Evolutionary conservation across 352 stramenopile genomes (phyloP), one percentile per base, ranked within the genome.

Genomic region (Pilasporangium apinafurcum): DNA sequence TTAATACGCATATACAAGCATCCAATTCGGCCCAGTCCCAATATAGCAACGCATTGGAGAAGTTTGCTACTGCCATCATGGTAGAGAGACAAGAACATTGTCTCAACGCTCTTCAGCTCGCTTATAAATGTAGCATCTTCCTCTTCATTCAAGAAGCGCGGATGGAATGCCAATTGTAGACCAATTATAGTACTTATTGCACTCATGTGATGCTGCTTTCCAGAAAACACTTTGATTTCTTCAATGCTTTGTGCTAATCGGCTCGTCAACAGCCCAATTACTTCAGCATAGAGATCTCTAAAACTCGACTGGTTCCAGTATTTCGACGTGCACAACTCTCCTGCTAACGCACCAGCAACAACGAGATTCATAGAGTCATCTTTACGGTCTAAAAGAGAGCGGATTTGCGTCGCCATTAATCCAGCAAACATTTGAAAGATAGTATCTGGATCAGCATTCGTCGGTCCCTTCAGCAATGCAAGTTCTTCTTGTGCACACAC

Each of bases 401-500:
- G 27, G 12, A 66, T 22, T 35, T 62, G 45, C 18, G 13, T 28
- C 7, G 27, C 18, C 21, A 72, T 53, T 18, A 51, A 44, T 18
- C 74, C 68, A 2, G 51, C 60, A 30, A 76, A 80, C 22, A 69
- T 57, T 33, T 62, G 48, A 34, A 68, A 60, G 0, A 47, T 59
- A 16, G 68, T 53, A 20, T 75, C 68, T 22, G 62, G 51, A 29
- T 64, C 67, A 10, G 68, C 56, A 17, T 53, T 59, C 21, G 59
- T 46, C n/a, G 68, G 65, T 12, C 59, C 57, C 48, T 81, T 81
- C 13, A 81, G 44, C 14, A 59, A 32, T 2, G 59, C 62, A 13
- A 78, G 37, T 30, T 65, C 40, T 2, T 77, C 62, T 5, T 78
- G 35, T 12, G 50, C 57, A 20, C 50, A 27, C 35, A 63, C 31